Conservation (phyloP, 805 yeast species). For the Candida krabiensis region DNA sequence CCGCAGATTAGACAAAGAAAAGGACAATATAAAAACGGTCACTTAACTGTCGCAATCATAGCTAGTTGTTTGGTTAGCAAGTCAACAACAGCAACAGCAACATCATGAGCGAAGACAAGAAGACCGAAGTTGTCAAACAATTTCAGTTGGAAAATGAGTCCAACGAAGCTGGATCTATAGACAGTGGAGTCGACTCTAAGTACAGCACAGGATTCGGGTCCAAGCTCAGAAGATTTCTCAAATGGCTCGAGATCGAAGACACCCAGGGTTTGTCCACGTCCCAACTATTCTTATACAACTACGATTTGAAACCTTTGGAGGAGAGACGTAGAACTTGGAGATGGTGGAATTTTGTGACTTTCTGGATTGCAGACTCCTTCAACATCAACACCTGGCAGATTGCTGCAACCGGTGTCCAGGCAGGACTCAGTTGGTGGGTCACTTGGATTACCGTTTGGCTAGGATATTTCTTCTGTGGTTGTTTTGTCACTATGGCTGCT, state of each 20-base stretch:
- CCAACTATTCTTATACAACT: conserved; percentile 69
- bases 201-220: neutral
- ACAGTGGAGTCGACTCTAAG: neutral
- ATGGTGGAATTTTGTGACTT: conserved; percentile 76
- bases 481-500: conserved; percentile 69
- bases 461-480: conserved; percentile 71
- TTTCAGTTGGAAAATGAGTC: neutral
- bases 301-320: conserved; percentile 80
- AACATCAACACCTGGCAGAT: conserved; percentile 91
- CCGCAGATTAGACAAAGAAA: too few relatives aligned
- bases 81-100: neutral
- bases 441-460: conserved; percentile 88
- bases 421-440: conserved; percentile 88
- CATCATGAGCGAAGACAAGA: neutral
- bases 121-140: conserved; percentile 1
- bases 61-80: neutral
- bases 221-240: conserved; percentile 10
- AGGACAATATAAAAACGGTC: too few relatives aligned
- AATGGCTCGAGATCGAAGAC: conserved; percentile 28
- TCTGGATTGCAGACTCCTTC: conserved; percentile 90
- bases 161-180: neutral
- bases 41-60: too few relatives aligned
- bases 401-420: conserved; percentile 79
- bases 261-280: conserved; percentile 42
- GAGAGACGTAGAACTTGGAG: conserved; percentile 75